Base-by-base conservation (phyloP, 1,139 yeast genomes). In the Hyphopichia pseudoburtonii region DNA sequence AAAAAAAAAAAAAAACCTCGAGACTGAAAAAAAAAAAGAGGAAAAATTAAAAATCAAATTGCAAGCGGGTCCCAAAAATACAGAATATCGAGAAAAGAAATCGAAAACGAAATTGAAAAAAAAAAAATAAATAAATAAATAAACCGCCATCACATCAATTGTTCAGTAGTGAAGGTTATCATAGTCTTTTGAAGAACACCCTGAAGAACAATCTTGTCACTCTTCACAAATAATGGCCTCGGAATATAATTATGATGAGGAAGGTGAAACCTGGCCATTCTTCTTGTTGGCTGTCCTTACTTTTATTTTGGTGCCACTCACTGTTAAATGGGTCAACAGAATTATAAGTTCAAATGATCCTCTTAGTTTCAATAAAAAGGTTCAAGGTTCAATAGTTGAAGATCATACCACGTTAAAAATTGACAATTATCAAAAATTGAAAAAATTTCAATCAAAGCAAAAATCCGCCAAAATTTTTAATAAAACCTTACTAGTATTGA, bases 261-360 rank as follows among this genome's bases (percentile, higher is more conserved):
- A 82, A 51, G 82, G 92, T 32, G 95, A 88, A 54, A 89, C 95
- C 5, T 92, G 97, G 97, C 98, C 98, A 31, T 89, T 84, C 59
- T 92, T 90, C 56, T 78, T 85, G 40, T 66, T 87, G 54, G 92
- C 97, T 2, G 66, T 89, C 39, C 67, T 86, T 37, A 52, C 66
- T 28, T 66, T 70, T 39, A 76, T 82, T 19, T 72, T 88, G 44
- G 62, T 88, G 30, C 97, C 97, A 5, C 56, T 79, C 41, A 84
- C 96, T 1, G 47, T 80, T 14, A 60, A 67, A 32, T 72, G 79
- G 47, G 44, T 76, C 7, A 52, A 54, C 41, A 51, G 62, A 17
- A 43, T 67, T 15, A 28, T 56, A 25, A 37, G 41, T 28, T 37
- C 48, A 2, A 49, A 56, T 30, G 56, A 64, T 38, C 56, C 65